Evolutionary conservation across 345 rosid species (phyloP).

Genomic region (Eucalyptus albens): DNA sequence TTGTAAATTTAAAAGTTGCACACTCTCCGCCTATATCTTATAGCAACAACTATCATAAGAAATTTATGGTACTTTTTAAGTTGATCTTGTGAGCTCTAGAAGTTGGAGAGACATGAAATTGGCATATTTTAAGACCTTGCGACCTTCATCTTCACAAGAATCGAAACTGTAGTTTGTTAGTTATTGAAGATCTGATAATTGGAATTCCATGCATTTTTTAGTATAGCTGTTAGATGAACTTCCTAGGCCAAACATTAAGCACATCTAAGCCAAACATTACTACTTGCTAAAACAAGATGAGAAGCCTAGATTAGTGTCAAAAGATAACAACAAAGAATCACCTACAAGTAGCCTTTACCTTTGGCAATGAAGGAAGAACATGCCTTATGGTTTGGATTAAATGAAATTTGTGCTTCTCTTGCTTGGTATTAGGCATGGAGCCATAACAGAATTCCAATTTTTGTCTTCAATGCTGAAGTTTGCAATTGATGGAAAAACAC

Average conservation of each 20-base stretch:
- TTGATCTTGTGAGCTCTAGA: neutral
- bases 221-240: neutral
- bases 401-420: neutral
- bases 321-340: neutral
- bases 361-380: neutral
- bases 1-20: neutral
- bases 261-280: neutral
- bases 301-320: neutral
- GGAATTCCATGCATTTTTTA: neutral
- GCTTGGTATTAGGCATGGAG: neutral
- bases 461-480: neutral
- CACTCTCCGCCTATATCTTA: neutral
- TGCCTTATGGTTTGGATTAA: neutral
- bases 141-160: neutral
- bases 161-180: neutral
- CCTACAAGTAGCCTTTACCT: neutral
- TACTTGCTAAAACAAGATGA: neutral
- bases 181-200: neutral
- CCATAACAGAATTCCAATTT: neutral
- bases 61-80: neutral
- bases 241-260: neutral
- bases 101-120: neutral
- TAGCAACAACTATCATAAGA: neutral
- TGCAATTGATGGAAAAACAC: neutral
- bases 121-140: neutral